Evolutionary conservation across 306 rosid species (phyloP).

Genomic region (Luffa aegyptiaca): DNA sequence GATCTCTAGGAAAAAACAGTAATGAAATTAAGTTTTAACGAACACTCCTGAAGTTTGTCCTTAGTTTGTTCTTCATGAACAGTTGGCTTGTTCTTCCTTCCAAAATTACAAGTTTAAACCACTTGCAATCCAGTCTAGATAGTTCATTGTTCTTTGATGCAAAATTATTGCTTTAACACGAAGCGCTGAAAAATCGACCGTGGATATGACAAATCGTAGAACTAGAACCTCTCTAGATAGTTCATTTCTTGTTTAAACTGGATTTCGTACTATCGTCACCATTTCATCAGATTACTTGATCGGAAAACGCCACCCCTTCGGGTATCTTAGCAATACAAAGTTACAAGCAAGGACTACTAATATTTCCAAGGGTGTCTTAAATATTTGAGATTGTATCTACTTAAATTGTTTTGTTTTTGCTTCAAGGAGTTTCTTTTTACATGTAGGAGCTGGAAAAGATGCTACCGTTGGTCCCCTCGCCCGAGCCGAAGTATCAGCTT

Average conservation of each 20-base stretch:
- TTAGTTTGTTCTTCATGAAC: not conserved
- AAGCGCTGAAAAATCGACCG: not conserved
- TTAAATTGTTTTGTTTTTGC: not conserved
- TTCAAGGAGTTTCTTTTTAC: conserved; percentile 11
- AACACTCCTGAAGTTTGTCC: not conserved
- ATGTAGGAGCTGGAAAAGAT: conserved; percentile 75
- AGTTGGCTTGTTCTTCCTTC: not conserved
- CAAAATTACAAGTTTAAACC: not conserved
- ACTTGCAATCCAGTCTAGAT: not conserved
- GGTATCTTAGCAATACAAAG: not conserved
- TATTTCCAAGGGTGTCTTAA: not conserved
- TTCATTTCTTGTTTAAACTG: not conserved
- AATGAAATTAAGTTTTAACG: too few relatives aligned
- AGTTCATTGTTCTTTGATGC: not conserved
- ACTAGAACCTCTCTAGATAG: not conserved
- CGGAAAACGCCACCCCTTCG: not conserved
- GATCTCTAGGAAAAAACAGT: not conserved
- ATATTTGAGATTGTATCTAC: not conserved
- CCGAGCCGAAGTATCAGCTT: conserved; percentile 87
- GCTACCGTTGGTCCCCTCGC: conserved; percentile 53
- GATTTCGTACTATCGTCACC: not conserved
- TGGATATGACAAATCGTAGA: not conserved
- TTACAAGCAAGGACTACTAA: not conserved
- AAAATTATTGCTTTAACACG: not conserved
- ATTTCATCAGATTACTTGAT: not conserved